Conservation (phyloP, 805 yeast genomes). For the Candida fluviatilis region DNA sequence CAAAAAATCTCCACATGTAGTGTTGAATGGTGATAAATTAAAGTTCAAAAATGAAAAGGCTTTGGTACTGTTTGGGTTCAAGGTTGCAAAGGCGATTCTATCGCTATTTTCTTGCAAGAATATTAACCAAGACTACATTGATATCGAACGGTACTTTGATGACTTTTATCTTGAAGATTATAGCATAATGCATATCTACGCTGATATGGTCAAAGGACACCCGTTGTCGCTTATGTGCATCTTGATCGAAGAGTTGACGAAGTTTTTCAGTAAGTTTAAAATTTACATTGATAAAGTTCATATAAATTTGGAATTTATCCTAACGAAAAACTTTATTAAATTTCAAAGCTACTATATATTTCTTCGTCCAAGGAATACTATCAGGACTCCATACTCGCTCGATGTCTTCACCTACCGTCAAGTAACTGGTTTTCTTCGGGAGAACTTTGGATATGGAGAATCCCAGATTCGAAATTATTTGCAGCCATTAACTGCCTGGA, state of each 20-base stretch:
- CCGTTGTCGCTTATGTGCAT: slow-evolving; percentile 14
- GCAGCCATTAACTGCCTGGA: not conserved
- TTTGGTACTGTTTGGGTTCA: slow-evolving; percentile 4
- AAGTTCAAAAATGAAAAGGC: slow-evolving; percentile 4
- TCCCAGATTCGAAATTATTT: not conserved
- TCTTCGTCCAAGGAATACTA: not conserved
- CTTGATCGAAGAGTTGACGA: slow-evolving; percentile 13
- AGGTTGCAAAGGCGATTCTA: slow-evolving; percentile 4
- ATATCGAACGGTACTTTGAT: slow-evolving; percentile 4
- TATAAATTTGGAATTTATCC: not conserved
- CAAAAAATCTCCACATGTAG: not conserved
- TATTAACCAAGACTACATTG: not conserved
- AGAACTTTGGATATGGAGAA: not conserved
- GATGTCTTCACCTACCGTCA: slow-evolving; percentile 1
- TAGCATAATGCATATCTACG: slow-evolving; percentile 17
- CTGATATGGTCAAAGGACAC: slow-evolving; percentile 17
- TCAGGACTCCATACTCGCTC: not conserved
- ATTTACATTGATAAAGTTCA: slow-evolving; percentile 1
- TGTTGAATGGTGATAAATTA: not conserved
- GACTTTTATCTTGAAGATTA: slow-evolving; percentile 17
- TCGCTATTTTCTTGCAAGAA: slow-evolving; percentile 2
- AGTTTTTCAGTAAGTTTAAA: slow-evolving; percentile 9
- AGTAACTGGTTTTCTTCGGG: not conserved
- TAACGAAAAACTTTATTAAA: slow-evolving; percentile 10
- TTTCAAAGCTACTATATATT: slow-evolving; percentile 6